These are phyloP conservation scores for Trametes gibbosa DNA, from an alignment of 768 basidiomycete genomes.

Conservation along the genomic window DNA sequence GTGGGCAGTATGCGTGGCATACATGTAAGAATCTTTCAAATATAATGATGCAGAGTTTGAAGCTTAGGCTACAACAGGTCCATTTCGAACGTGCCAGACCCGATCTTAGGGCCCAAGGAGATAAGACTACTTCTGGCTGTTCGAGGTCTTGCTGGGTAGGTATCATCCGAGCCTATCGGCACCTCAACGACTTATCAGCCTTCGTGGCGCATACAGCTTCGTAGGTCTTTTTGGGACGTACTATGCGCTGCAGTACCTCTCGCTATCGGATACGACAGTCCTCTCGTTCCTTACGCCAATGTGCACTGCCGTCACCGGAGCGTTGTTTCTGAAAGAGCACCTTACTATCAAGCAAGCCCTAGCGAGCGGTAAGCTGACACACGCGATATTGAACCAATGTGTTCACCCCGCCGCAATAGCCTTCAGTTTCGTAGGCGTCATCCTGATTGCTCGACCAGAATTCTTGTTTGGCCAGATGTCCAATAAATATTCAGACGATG, in stretches of 20 bases:
- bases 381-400: no score
- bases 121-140: slow-evolving; percentile 55
- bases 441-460: slow-evolving; percentile 78
- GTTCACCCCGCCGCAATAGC: slow-evolving; percentile 27
- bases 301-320: slow-evolving; percentile 58
- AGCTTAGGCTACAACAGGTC: slow-evolving; percentile 25
- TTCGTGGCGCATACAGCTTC: slow-evolving; percentile 49
- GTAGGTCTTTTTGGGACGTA: slow-evolving; percentile 67
- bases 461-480: slow-evolving; percentile 58
- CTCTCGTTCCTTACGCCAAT: slow-evolving; percentile 74
- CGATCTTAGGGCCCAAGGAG: slow-evolving; percentile 66
- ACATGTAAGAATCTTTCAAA: slow-evolving; percentile 39
- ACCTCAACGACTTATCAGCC: slow-evolving; percentile 5
- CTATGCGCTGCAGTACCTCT: slow-evolving; percentile 70
- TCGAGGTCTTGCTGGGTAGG: slow-evolving; percentile 63
- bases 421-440: slow-evolving; percentile 67
- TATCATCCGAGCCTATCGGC: background rate
- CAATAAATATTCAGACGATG: background rate
- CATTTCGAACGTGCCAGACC: slow-evolving; percentile 47
- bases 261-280: slow-evolving; percentile 75
- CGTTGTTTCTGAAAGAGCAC: slow-evolving; percentile 60
- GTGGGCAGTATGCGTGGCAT: slow-evolving; percentile 47
- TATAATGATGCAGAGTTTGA: background rate
- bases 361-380: slow-evolving; percentile 42
- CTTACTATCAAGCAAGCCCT: slow-evolving; percentile 53